Conservation (phyloP, 2,329 filamentous ascomycete genomes). For the Rugonectria rugulosa region DNA sequence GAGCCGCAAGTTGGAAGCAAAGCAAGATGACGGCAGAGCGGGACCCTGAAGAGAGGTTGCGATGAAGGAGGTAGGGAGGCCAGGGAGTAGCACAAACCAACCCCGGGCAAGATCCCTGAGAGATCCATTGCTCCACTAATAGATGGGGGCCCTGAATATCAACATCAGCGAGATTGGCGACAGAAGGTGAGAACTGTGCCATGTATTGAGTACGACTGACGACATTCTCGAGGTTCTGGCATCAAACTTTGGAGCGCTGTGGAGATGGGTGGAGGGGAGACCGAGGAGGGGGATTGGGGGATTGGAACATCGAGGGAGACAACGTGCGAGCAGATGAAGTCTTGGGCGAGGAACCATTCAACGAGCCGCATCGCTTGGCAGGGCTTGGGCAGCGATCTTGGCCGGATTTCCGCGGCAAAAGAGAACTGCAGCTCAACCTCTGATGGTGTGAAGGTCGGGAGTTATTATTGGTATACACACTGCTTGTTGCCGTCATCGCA, state of each 20-base stretch:
- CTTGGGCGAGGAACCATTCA: not conserved
- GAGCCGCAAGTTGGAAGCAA: constrained; percentile 10
- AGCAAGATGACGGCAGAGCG: constrained; percentile 26
- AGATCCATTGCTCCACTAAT: constrained; percentile 14
- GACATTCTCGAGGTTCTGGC: constrained; percentile 19
- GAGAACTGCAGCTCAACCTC: not conserved
- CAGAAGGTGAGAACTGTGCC: constrained; percentile 1
- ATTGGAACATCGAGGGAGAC: no score
- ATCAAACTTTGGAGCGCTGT: constrained; percentile 18
- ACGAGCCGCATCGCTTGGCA: not conserved
- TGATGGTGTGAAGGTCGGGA: not conserved
- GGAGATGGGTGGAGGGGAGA: constrained; percentile 2
- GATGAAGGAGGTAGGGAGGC: constrained; percentile 10
- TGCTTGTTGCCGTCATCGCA: no score
- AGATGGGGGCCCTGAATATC: constrained; percentile 27
- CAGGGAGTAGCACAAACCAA: constrained; percentile 20
- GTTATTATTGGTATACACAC: not conserved
- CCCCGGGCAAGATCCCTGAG: constrained; percentile 16
- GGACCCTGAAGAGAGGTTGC: constrained; percentile 18
- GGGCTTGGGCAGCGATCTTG: not conserved
- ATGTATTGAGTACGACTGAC: constrained; percentile 2
- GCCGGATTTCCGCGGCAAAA: not conserved
- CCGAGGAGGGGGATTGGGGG: no score
- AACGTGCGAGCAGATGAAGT: not conserved
- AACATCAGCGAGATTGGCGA: constrained; percentile 28